Conservation (phyloP, 306 rosid genomes). For the Prunus campanulata region DNA sequence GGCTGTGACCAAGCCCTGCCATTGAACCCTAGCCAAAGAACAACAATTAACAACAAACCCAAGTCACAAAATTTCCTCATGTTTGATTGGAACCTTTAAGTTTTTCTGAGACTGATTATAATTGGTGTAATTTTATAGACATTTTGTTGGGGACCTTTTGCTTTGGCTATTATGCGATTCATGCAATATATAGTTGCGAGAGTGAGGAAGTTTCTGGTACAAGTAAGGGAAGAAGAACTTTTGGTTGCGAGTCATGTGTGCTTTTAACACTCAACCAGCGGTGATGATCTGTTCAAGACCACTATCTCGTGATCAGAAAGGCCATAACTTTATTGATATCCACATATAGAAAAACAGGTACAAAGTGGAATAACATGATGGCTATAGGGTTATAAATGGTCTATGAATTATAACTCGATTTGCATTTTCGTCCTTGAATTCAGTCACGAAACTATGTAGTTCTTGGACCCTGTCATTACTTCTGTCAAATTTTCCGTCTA, state of each 20-base stretch:
- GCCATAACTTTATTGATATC: too few species aligned
- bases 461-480: too few species aligned
- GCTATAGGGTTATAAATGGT: too few species aligned
- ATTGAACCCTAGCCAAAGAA: constrained; percentile 37
- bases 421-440: too few species aligned
- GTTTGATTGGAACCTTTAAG: neutral
- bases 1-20: constrained; percentile 45
- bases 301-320: neutral
- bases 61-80: constrained; percentile 25
- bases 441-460: too few species aligned
- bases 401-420: too few species aligned
- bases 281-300: neutral
- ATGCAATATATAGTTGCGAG: neutral
- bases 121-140: constrained; percentile 15
- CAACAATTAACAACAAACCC: constrained; percentile 11
- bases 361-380: too few species aligned
- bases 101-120: neutral
- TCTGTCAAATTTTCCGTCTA: too few species aligned
- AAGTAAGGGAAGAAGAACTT: neutral
- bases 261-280: neutral
- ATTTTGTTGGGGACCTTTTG: neutral
- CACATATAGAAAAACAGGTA: too few species aligned
- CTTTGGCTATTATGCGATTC: neutral
- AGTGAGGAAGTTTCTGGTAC: neutral
- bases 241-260: neutral